Conservation (phyloP, 179 eudicot genomes). For the Corrigiola litoralis region DNA sequence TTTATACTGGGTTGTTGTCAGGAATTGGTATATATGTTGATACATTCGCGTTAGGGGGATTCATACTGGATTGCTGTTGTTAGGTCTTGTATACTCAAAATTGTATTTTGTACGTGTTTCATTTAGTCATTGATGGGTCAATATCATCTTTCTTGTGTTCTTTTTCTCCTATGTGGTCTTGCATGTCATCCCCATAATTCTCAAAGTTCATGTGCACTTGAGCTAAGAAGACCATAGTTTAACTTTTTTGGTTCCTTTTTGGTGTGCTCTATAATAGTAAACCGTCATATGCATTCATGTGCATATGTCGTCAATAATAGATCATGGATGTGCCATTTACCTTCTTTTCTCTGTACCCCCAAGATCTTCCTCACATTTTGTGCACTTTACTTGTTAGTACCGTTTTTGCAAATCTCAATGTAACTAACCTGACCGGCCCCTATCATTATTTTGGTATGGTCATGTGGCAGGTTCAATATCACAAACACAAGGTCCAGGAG, state of each 20-base stretch:
- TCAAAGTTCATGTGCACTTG: no score
- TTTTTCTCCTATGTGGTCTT: background rate
- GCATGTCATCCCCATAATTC: no score
- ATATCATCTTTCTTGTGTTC: no score
- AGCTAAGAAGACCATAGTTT: no score
- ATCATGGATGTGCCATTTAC: slow-evolving; percentile 1
- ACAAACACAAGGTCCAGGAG: slow-evolving; percentile 30
- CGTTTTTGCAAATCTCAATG: slow-evolving; percentile 11
- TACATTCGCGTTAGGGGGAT: no score
- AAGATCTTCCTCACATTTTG: background rate
- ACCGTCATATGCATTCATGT: no score
- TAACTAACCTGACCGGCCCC: no score
- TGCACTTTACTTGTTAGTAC: slow-evolving; percentile 10
- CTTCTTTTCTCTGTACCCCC: background rate
- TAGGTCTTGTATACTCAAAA: background rate
- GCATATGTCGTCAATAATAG: no score
- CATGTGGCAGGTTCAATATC: slow-evolving; percentile 31
- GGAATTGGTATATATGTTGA: background rate
- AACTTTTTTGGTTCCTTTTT: no score
- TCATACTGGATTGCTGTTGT: no score
- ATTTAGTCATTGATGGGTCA: no score
- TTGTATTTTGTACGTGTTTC: background rate
- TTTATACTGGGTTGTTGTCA: background rate
- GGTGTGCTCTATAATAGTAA: no score
- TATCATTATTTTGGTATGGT: background rate